Percentiles rank a stretch among this genome's conserved stretches.
Evolutionary conservation across 148 eudicot species (phyloP).

Genomic region (Silene conica): DNA sequence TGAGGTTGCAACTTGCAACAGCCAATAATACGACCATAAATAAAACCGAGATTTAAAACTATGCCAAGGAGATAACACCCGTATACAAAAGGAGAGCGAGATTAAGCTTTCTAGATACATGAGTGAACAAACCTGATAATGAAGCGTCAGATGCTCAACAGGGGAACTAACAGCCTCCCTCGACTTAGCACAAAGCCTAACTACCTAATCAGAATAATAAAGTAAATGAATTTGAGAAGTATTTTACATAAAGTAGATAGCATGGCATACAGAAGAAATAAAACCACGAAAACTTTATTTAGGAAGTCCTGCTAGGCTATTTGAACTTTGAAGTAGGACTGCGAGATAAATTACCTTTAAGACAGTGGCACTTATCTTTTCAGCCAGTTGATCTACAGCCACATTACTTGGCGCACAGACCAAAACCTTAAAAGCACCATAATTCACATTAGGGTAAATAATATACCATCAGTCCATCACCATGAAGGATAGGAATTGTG

Average conservation of each 20-base stretch:
- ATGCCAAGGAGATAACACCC: no score
- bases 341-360: conserved; percentile 51
- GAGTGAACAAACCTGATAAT: conserved; percentile 67
- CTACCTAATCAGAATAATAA: conserved; percentile 47
- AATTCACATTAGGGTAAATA: conserved; percentile 1
- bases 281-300: background rate
- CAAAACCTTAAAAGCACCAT: conserved; percentile 54
- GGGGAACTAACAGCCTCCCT: no score
- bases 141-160: no score
- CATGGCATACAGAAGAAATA: background rate
- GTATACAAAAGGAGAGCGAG: no score
- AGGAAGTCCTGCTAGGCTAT: background rate
- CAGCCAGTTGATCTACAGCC: no score
- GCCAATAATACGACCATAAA: no score
- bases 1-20: no score
- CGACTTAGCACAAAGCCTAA: conserved; percentile 97
- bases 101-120: no score
- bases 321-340: background rate
- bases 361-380: conserved; percentile 98
- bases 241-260: background rate
- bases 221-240: background rate
- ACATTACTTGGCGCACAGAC: conserved; percentile 99
- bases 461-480: background rate
- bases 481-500: conserved; percentile 6
- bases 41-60: no score